Evolutionary conservation across 2,329 filamentous ascomycete genomes (phyloP).

Genomic region (Xylaria sp.): DNA sequence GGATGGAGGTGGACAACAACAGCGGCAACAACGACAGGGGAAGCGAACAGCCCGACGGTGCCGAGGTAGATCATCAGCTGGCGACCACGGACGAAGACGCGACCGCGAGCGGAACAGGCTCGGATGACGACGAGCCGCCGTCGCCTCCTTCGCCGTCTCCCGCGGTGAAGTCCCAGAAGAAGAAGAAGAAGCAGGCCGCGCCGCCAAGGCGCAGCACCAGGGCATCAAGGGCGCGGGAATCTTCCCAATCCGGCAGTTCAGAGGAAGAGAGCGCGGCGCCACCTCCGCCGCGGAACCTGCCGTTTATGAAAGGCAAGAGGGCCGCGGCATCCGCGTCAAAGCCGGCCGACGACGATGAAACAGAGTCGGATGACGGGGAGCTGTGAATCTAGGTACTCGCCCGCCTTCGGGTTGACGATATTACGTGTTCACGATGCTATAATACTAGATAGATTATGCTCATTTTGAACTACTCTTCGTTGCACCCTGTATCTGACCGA

Average conservation of each 20-base stretch:
- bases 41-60: slow-evolving; percentile 38
- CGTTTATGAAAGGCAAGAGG: slow-evolving; percentile 46
- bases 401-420: slow-evolving; percentile 11
- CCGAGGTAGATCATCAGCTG: slow-evolving; percentile 45
- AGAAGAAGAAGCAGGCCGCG: not conserved
- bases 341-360: slow-evolving; percentile 47
- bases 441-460: not conserved
- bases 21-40: slow-evolving; percentile 30
- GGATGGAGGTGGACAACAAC: slow-evolving; percentile 57
- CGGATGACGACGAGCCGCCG: slow-evolving; percentile 39
- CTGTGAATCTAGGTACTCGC: slow-evolving; percentile 40
- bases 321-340: slow-evolving; percentile 31
- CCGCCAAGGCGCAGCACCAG: slow-evolving; percentile 8
- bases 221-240: slow-evolving; percentile 11
- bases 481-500: not conserved
- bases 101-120: slow-evolving; percentile 47
- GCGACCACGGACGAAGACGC: too few species aligned
- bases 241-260: slow-evolving; percentile 5
- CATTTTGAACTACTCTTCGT: not conserved
- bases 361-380: slow-evolving; percentile 61
- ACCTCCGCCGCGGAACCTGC: slow-evolving; percentile 42
- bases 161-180: slow-evolving; percentile 12
- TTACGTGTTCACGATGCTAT: slow-evolving; percentile 5
- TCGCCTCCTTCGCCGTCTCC: slow-evolving; percentile 18
- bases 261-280: slow-evolving; percentile 29